Evolutionary conservation across 2,329 filamentous ascomycete genomes (phyloP), one percentile per base, ranked within the genome.

Genomic region (Cladosporium sp.): DNA sequence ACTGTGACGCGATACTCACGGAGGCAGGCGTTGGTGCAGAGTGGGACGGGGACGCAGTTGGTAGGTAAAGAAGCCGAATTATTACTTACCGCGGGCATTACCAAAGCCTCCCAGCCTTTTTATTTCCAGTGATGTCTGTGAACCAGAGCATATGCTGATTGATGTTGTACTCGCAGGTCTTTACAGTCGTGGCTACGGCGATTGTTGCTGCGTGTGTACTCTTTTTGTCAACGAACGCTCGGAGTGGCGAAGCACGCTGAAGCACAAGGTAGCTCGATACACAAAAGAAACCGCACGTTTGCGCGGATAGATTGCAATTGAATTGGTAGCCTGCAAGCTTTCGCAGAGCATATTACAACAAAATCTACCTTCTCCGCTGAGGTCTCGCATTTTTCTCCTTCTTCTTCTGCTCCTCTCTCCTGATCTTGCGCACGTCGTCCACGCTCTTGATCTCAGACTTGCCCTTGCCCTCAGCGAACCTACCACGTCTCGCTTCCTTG

Each of bases 351-450:
- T 34, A 20, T 14, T 43, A 54, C 15, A 11, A 20, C 22, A 30
- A 25, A 36, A n/a, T 56, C 47, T 49, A 60, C 59, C 55, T 62
- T 56, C 57, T 64, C 50, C 61, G 55, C 39, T 55, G 60, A 34
- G 92, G 92, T 68, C 93, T 80, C 8, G 90, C 92, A 74, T 96
- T 97, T 85, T 99, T 97, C 71, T 88, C 88, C 72, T 80, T 86
- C 72, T 84, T 85, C 76, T 82, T 84, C 78, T 96, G 88, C 79
- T 89, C 83, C 69, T 91, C 70, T 73, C 87, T 86, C 70, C 94
- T 84, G 61, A 87, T 85, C 81, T 92, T 96, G 69, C 89, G 84
- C 65, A 97, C 91, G 72, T 96, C 92, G 45, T 93, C 87, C 59
- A 85, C 85, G 59, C 84, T 88, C 80, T 88, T 91, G 70, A 97